Percentiles rank a stretch among this genome's conserved stretches.
Evolutionary conservation across 352 stramenopile genomes (phyloP).

Genomic region (Phytopythium montanum): DNA sequence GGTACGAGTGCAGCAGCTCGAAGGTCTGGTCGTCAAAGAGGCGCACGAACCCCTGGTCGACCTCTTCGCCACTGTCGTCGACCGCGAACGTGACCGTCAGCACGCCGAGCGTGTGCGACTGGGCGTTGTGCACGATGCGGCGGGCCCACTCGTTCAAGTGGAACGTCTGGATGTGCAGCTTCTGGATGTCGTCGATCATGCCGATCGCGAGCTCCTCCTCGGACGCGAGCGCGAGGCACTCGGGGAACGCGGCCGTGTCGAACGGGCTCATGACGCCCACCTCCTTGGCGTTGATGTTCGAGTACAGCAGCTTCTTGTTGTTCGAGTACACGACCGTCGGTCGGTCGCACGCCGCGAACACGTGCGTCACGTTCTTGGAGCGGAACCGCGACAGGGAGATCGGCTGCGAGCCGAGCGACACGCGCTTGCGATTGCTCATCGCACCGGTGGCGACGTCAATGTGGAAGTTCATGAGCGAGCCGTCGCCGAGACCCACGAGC

Average conservation of each 20-base stretch:
- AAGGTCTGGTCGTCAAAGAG: constrained; percentile 98
- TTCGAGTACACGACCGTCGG: constrained; percentile 97
- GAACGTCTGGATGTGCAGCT: constrained; percentile 97
- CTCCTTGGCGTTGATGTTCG: constrained; percentile 92
- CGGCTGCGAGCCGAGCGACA: constrained; percentile 93
- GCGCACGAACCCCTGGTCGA: constrained; percentile 89
- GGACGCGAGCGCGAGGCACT: constrained; percentile 95
- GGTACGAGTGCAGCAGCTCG: constrained; percentile 87
- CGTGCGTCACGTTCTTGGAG: constrained; percentile 91
- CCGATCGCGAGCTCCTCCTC: constrained; percentile 95
- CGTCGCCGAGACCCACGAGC: constrained; percentile 96
- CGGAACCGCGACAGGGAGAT: constrained; percentile 93
- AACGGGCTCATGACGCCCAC: constrained; percentile 94
- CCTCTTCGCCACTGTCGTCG: constrained; percentile 80
- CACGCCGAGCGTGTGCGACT: constrained; percentile 82
- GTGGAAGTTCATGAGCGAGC: constrained; percentile 93
- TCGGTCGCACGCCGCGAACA: constrained; percentile 96
- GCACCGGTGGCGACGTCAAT: constrained; percentile 45
- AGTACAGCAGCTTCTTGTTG: constrained; percentile 96
- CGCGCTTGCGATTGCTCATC: constrained; percentile 88
- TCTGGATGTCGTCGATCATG: constrained; percentile 98
- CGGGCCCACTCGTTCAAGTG: constrained; percentile 92
- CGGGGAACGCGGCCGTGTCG: constrained; percentile 88
- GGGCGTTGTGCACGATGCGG: constrained; percentile 84
- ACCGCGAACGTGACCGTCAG: constrained; percentile 78